Base-by-base conservation (phyloP, 2,329 filamentous ascomycete species). In the Alternaria burnsii region DNA sequence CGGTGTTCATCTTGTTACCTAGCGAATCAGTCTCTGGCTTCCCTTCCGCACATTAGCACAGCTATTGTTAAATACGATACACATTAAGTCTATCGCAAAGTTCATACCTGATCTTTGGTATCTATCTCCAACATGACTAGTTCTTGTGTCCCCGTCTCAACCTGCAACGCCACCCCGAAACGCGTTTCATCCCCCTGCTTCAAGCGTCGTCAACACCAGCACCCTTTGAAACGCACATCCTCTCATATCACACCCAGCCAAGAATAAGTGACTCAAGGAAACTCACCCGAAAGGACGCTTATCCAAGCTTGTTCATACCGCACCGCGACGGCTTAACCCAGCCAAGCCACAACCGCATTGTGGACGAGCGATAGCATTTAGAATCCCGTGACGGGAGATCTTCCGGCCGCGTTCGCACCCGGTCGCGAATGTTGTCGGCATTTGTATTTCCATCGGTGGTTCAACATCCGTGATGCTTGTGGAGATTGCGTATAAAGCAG, bases 101-200 rank as follows among this genome's bases (percentile, higher is more conserved):
- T 18, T 14, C 24, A 18, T 6, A n/a, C 12, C 8, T 22, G 3
- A 10, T 24, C 4, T 16, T 18, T 20, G 16, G 41, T 3, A 28
- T 24, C 8, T 7, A 1, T 12, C 24, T 12, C 3, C 30, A 1
- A 16, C 34, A 7, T 16, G 14, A 8, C 34, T 38, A 4, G 7
- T 38, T 16, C 28, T 11, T 1, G 9, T 30, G 28, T 30, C 28
- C 28, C 30, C 20, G 43, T 59, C 52, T 48, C 51, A 51, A 22
- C 57, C 51, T 59, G 57, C 51, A 46, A 59, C 51, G 26, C 38
- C 36, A 50, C 38, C 14, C 16, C 48, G 55, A 32, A 18, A 58
- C 48, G 43, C 26, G 48, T 58, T 54, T 58, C 32, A 47, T 11
- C 26, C 24, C 50, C 50, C 26, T 42, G 16, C 34, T 34, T n/a